Percentiles rank a stretch among this genome's conserved stretches.
Evolutionary conservation across 75 land plant species (phyloP).

Genomic region (Chamaecyparis obtusa): DNA sequence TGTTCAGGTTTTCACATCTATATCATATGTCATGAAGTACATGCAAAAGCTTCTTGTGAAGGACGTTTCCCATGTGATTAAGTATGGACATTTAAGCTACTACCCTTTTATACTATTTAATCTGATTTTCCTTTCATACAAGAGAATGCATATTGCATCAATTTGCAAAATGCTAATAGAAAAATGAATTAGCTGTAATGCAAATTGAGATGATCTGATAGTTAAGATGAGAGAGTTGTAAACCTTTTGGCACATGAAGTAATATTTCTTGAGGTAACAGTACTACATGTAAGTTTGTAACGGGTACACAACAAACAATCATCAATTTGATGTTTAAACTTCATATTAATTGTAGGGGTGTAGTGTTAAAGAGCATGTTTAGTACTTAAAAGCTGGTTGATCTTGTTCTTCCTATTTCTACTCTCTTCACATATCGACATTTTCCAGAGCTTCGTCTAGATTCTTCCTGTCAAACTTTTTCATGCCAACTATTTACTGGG

Average conservation of each 20-base stretch:
- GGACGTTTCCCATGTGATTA: conserved; percentile 50
- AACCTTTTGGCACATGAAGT: neutral
- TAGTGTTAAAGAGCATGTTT: neutral
- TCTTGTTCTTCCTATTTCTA: neutral
- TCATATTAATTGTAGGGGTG: neutral
- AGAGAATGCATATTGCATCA: neutral
- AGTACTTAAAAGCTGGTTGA: neutral
- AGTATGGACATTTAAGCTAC: conserved; percentile 25
- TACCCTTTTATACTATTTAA: neutral
- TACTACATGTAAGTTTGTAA: neutral
- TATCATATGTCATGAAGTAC: conserved; percentile 84
- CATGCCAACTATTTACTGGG: neutral
- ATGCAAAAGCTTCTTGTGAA: conserved; percentile 67
- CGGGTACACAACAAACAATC: neutral
- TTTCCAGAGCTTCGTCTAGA: neutral
- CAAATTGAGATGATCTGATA: neutral
- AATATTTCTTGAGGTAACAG: neutral
- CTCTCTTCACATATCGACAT: neutral
- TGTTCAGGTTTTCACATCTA: conserved; percentile 77
- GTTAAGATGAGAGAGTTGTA: neutral
- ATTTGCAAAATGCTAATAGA: neutral
- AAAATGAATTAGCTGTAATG: neutral
- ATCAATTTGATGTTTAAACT: neutral
- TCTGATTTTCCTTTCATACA: neutral
- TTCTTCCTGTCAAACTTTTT: neutral